phyloP scores from a whole-genome alignment of 306 rosid genomes.

The Styphnolobium japonicum region DNA sequence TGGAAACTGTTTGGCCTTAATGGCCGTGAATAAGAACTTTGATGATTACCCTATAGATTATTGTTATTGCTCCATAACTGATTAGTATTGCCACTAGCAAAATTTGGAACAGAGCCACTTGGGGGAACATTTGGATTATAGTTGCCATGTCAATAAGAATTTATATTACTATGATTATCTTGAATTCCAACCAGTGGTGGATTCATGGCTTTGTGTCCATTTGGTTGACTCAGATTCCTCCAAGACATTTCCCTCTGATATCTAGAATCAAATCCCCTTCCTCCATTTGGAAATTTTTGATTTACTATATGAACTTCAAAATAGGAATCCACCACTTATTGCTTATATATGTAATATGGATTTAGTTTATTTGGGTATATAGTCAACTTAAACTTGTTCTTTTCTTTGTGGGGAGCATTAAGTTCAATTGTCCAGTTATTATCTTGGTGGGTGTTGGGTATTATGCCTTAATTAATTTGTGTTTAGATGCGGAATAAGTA shows the following conservation, averaged over 20 bases:
- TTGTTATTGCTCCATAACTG: conserved; percentile 49
- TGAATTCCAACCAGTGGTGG: conserved; percentile 48
- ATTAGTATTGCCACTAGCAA: conserved; percentile 40
- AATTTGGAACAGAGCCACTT: conserved; percentile 46
- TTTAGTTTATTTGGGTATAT: no score
- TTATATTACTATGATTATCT: conserved; percentile 43
- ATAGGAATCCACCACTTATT: conserved; percentile 30
- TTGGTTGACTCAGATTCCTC: conserved; percentile 55
- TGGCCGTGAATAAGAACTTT: conserved; percentile 47
- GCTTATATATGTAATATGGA: no score
- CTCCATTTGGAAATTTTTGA: conserved; percentile 44
- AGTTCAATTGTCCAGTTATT: no score
- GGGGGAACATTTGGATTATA: conserved; percentile 32
- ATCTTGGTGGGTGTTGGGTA: no score
- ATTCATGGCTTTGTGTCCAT: conserved; percentile 39
- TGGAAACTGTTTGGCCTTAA: conserved; percentile 51
- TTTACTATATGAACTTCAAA: conserved; percentile 45
- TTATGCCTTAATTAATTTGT: no score
- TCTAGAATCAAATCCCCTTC: conserved; percentile 56
- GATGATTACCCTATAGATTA: conserved; percentile 42
- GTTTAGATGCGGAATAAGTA: no score
- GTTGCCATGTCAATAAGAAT: conserved; percentile 35
- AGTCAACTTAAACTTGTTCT: no score
- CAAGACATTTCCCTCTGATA: conserved; percentile 43
- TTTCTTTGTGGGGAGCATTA: no score